Base-by-base conservation (phyloP, 108 stramenopile species). In the Nannochloropsis granulata region DNA sequence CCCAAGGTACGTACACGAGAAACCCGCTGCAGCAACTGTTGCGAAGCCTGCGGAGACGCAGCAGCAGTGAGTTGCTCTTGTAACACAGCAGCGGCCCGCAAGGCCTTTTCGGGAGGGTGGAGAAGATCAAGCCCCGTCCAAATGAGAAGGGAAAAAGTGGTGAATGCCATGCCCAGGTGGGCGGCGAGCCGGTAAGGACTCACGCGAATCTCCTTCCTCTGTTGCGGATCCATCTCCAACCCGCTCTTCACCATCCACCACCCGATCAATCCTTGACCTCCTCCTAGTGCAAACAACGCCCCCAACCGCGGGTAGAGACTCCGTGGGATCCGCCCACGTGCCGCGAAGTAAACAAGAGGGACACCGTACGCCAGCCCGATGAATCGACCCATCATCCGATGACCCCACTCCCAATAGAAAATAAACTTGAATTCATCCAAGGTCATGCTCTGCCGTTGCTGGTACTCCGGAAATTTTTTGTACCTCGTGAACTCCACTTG, bases 191-290 rank as follows among this genome's bases (percentile, higher is more conserved):
- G 90, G 87, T 97, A 92, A 3, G 99, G 99, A 83, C 90, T 91
- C 14, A 99, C 99, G 25, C 99, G 94, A 85, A 98, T 97, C 88
- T 98, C 95, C 79, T 91, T 88, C 78, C 89, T 84, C 83, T 97
- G 94, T 16, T 87, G 87, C 43, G 95, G 93, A 88, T 97, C 95
- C 81, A 96, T 78, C 42, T 96, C 95, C 34, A 99, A 88, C 19
- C 99, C 99, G 24, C 93, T 93, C 91, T 95, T 94, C 71, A 99
- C 99, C 99, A 99, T 99, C 99, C 99, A 99, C 99, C 99, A 99
- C 24, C 99, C 99, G 21, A 99, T 96, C 79, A 97, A 86, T 2
- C 99, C 99, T 90, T 99, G 98, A 8, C 94, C 93, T 13, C 96
- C 98, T 24, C 99, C 99, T 92, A 99, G 94, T 82, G 93, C 95